Conservation (phyloP, 1,284 basidiomycete genomes). For the Fistulina hepatica region DNA sequence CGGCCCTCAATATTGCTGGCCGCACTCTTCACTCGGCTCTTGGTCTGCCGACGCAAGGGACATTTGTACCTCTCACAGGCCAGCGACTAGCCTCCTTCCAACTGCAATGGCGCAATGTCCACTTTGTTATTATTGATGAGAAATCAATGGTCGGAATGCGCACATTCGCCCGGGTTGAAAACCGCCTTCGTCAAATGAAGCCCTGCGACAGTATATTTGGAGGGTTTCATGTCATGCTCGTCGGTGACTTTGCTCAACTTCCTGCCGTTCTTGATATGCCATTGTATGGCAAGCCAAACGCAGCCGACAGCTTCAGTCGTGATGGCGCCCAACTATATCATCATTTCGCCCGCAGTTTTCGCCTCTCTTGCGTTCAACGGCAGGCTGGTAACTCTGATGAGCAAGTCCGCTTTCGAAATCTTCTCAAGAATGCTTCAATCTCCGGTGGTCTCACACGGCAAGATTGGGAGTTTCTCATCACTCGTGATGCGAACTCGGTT, state of each 20-base stretch:
- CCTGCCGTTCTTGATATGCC: not conserved
- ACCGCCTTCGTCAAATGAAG: not conserved
- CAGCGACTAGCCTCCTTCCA: not conserved
- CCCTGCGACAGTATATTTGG: not conserved
- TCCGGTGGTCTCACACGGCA: constrained; percentile 4
- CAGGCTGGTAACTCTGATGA: constrained; percentile 5
- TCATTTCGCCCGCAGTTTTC: constrained; percentile 4
- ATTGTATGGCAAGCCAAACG: not conserved
- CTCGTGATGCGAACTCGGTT: not conserved
- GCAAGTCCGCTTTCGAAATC: constrained; percentile 2
- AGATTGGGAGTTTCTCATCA: constrained; percentile 6
- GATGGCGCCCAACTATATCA: constrained; percentile 5
- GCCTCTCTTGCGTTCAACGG: constrained; percentile 4
- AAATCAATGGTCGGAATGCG: not conserved
- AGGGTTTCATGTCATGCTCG: not conserved
- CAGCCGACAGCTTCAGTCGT: not conserved
- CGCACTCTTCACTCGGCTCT: constrained; percentile 3
- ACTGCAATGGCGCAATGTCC: not conserved
- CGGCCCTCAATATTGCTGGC: constrained; percentile 4
- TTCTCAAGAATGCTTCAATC: constrained; percentile 5
- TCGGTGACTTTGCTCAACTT: not conserved
- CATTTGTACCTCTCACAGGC: not conserved
- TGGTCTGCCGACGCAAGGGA: not conserved
- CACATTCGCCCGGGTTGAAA: not conserved
- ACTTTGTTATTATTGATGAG: not conserved